Base-by-base conservation (phyloP, 345 rosid species). In the Eucalyptus cloeziana region DNA sequence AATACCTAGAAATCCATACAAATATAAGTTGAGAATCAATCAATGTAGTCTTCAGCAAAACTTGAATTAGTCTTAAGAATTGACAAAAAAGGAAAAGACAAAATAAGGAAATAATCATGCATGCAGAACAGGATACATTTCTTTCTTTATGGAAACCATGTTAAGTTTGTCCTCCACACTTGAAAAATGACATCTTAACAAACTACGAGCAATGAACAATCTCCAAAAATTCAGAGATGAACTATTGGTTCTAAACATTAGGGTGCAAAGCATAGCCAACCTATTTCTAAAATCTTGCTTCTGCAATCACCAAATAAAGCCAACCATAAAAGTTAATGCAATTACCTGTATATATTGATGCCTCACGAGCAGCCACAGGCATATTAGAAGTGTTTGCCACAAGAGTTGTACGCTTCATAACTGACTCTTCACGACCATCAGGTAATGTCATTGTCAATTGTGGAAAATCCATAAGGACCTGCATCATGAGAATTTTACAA, bases 361-460 rank as follows among this genome's bases (percentile, higher is more conserved):
- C 99, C 93, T 98, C 99, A 90, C 99, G 98, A 91, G 99, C 99
- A 93, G 99, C 99, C 93, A 97, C 99, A 62, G 99, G 99, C 99
- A 98, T 98, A 94, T 96, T 98, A 91, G 99, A 98, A 91, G 99
- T 98, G 92, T 98, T 98, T 90, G 99, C 99, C 87, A 98, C 99
- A 91, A 98, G 97, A 51, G 98, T 98, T 47, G 99, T 98, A 33
- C 99, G 99, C 95, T 98, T 98, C 99, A 98, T 98, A 91, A 97
- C 99, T 91, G 99, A 98, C 93, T 98, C 99, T 94, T 98, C 99
- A 90, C 99, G 99, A 81, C 99, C 99, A 96, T 98, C 99, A 90
- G 99, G 99, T 91, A 98, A 91, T 76, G 99, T 97, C 99, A 98
- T 98, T 86, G 99, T 98, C 94, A 97, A 93, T 98, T 98, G 99